Percentiles rank a stretch among this genome's conserved stretches.
phyloP scores from a whole-genome alignment of 2,329 filamentous ascomycete species.

The Stachybotrys echinatus region DNA sequence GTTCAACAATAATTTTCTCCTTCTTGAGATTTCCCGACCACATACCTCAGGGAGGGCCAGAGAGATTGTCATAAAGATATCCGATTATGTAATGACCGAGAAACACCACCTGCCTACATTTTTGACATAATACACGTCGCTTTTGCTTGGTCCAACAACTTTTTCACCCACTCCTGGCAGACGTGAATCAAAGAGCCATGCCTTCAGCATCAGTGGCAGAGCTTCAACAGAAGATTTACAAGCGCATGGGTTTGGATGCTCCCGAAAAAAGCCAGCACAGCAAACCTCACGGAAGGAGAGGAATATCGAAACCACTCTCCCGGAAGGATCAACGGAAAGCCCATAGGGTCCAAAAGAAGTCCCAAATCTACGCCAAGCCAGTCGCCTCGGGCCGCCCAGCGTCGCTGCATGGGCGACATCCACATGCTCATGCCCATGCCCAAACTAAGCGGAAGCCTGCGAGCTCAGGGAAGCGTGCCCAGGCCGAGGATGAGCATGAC shows the following conservation, averaged over 20 bases:
- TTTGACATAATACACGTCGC: too few species aligned
- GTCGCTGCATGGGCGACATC: not conserved
- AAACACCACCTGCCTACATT: too few species aligned
- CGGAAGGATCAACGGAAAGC: conserved; percentile 65
- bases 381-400: not conserved
- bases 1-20: too few species aligned
- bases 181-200: too few species aligned
- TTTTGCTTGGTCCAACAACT: too few species aligned
- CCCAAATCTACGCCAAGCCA: conserved; percentile 23
- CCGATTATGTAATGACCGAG: too few species aligned
- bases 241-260: conserved; percentile 27
- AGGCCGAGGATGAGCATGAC: not conserved
- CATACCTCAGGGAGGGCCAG: too few species aligned
- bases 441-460: conserved; percentile 1
- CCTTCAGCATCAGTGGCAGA: conserved; percentile 19
- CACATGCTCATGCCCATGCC: not conserved
- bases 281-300: conserved; percentile 5
- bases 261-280: conserved; percentile 11
- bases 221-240: conserved; percentile 31
- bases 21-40: too few species aligned
- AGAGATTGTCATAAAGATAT: too few species aligned
- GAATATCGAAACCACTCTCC: conserved; percentile 13
- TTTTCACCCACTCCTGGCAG: too few species aligned
- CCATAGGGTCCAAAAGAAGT: conserved; percentile 57
- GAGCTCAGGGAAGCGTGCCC: not conserved